Base-by-base conservation (phyloP, 306 rosid genomes). In the Cucumis hystrix region DNA sequence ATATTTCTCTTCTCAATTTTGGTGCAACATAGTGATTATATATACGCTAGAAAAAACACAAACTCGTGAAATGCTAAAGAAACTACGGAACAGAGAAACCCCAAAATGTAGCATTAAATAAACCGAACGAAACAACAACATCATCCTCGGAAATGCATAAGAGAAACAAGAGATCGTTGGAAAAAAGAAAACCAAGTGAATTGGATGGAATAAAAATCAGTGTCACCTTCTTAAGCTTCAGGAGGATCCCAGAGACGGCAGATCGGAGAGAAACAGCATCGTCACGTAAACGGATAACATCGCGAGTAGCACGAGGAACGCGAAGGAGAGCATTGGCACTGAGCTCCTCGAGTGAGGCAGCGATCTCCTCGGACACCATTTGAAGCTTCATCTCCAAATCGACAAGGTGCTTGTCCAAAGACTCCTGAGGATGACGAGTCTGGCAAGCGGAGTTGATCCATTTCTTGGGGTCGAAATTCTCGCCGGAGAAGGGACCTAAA, bases 351-450 rank as follows among this genome's bases (percentile, higher is more conserved):
- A 92, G 97, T 8, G 98, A 91, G 10, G 97, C 93, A 33, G 92
- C 89, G 82, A 96, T 92, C 88, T 96, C 96, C 80, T 96, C 98
- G 30, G 97, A 96, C 14, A 84, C 82, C 96, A 96, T 92, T 85
- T 96, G 99, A 77, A 96, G 96, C 86, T 88, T 96, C 98, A 92
- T 91, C 74, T 96, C 99, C 79, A 91, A 75, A 87, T 96, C 99
- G 55, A 87, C 89, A 13, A 91, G 82, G 81, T 96, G 96, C 30
- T 96, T 91, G 69, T 92, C 99, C 73, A 96, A 74, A 1, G 97
- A 81, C 8, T 91, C 97, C 84, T 92, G 92, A 1, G 93, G 90
- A 76, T 92, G 98, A 20, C 99, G 99, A 79, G 69, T 82, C 90
- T 92, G 97, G 78, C 88, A 83, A 49, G 92, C 98, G 18, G 98